A percentile compares a stretch with the other conserved stretches of the same genome.
phyloP scores from a whole-genome alignment of 768 basidiomycete species.

The Tephrocybe sp. region DNA sequence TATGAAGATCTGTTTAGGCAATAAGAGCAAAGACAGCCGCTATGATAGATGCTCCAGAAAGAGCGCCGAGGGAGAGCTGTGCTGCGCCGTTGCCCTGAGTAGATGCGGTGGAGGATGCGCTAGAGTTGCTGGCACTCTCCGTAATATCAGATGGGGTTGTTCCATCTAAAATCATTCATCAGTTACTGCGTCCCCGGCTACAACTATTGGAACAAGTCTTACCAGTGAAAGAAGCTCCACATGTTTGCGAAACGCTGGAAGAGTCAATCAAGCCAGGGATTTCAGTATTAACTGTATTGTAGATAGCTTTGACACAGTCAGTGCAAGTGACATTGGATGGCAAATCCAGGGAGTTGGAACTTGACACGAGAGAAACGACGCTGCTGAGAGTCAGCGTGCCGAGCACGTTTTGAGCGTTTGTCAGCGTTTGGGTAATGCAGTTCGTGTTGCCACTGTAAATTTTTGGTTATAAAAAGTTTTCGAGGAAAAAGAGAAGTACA shows the following conservation, averaged over 20 bases:
- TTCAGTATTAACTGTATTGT: conserved; percentile 35
- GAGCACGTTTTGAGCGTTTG: conserved; percentile 39
- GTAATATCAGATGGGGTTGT: conserved; percentile 9
- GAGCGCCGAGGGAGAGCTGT: not conserved
- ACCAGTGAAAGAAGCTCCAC: conserved; percentile 56
- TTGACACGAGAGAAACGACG: conserved; percentile 19
- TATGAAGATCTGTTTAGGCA: not conserved
- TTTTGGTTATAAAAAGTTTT: not conserved
- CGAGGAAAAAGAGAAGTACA: conserved; percentile 20
- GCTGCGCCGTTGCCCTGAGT: not conserved
- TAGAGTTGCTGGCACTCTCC: conserved; percentile 1
- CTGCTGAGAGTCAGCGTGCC: conserved; percentile 35
- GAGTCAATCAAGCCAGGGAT: conserved; percentile 31
- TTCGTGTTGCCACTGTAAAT: conserved; percentile 31
- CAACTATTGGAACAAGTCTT: conserved; percentile 15
- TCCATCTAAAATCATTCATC: conserved; percentile 6
- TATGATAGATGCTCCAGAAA: conserved; percentile 2
- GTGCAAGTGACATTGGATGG: conserved; percentile 46
- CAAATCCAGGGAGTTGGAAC: conserved; percentile 11
- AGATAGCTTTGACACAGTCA: conserved; percentile 50
- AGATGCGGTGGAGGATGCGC: not conserved
- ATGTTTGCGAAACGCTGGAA: conserved; percentile 30
- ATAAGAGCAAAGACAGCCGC: conserved; percentile 1
- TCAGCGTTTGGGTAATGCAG: conserved; percentile 59
- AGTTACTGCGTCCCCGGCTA: not conserved